Evolutionary conservation across 2,329 filamentous ascomycete genomes (phyloP).

Genomic region (Cercospora sp.): DNA sequence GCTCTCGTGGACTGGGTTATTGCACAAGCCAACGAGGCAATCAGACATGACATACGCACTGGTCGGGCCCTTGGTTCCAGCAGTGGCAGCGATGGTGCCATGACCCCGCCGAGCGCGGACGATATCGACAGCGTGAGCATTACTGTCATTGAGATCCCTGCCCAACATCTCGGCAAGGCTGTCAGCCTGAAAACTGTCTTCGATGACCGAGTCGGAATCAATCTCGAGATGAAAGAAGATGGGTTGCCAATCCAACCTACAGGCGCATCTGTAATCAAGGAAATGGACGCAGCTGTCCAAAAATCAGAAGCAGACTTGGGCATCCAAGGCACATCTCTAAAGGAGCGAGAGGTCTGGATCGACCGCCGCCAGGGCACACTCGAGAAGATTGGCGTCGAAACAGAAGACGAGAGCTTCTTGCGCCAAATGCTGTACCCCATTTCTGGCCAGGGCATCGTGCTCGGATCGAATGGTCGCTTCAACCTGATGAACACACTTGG

Average conservation of each 20-base stretch:
- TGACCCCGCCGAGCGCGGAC: constrained; percentile 64
- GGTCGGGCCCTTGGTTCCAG: constrained; percentile 67
- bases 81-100: constrained; percentile 59
- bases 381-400: constrained; percentile 81
- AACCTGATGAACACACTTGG: constrained; percentile 72
- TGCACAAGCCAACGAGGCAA: constrained; percentile 80
- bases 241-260: constrained; percentile 73
- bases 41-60: constrained; percentile 70
- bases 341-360: constrained; percentile 73
- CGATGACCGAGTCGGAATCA: constrained; percentile 89
- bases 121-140: constrained; percentile 82
- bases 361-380: constrained; percentile 81
- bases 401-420: constrained; percentile 79
- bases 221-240: constrained; percentile 95
- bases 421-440: constrained; percentile 78
- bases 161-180: constrained; percentile 78
- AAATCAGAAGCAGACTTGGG: constrained; percentile 78
- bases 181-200: constrained; percentile 88
- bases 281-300: constrained; percentile 80
- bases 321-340: constrained; percentile 64
- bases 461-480: constrained; percentile 76
- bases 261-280: constrained; percentile 79
- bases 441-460: constrained; percentile 72
- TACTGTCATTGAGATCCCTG: constrained; percentile 82
- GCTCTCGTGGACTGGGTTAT: constrained; percentile 94